Evolutionary conservation across 169 alveolate species (phyloP).

Genomic region (Neospora caninum): DNA sequence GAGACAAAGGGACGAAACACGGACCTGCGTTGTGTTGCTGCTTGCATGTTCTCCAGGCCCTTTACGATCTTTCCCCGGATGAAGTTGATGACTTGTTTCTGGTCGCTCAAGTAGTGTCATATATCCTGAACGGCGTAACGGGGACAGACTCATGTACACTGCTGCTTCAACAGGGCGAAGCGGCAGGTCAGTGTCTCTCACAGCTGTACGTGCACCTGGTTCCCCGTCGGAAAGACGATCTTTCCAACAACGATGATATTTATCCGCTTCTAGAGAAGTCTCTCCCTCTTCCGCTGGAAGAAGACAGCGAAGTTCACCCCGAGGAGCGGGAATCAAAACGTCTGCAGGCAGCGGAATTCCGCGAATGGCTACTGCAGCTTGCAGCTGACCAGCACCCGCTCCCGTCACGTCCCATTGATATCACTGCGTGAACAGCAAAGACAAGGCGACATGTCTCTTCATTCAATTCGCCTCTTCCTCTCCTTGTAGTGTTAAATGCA

Average conservation of each 20-base stretch:
- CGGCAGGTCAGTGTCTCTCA: neutral
- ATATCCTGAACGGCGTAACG: neutral
- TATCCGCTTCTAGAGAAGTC: neutral
- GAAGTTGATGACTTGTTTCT: slow-evolving; percentile 30
- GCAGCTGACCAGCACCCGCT: slow-evolving; percentile 1
- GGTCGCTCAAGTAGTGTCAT: neutral
- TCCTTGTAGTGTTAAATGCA: no score
- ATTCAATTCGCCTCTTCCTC: no score
- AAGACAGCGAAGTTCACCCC: neutral
- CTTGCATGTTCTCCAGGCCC: neutral
- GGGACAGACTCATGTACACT: neutral
- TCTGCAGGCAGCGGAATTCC: neutral
- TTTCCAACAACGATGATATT: slow-evolving; percentile 14
- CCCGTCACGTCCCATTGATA: neutral
- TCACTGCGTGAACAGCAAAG: neutral
- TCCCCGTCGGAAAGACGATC: slow-evolving; percentile 17
- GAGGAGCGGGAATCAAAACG: neutral
- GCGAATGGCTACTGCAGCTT: neutral
- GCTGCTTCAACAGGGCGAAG: slow-evolving; percentile 33
- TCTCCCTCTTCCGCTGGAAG: neutral
- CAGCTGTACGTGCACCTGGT: slow-evolving; percentile 39
- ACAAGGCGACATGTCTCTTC: no score
- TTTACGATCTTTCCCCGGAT: neutral
- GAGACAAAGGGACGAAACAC: neutral
- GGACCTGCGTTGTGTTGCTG: neutral